These are phyloP conservation scores for Sphagnum magellanicum DNA, from an alignment of 228 moss, liverwort and hornwort species.

Conservation along the genomic window DNA sequence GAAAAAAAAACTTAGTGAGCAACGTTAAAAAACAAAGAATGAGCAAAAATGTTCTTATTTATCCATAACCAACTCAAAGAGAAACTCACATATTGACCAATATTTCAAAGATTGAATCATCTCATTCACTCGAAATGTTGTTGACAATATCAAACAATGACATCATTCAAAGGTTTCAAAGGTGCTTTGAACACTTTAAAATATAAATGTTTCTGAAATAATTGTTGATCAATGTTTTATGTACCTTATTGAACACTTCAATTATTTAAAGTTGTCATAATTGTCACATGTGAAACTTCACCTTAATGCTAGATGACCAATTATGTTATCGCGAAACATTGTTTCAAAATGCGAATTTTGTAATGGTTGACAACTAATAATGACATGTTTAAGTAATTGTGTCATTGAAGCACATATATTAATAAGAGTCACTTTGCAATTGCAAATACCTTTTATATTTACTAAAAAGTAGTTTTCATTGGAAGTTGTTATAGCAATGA, in stretches of 20 bases:
- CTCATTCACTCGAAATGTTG: background rate
- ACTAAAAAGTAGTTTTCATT: background rate
- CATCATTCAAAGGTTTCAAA: background rate
- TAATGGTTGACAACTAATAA: background rate
- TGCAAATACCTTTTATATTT: background rate
- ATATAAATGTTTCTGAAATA: background rate
- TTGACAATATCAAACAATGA: conserved; percentile 3
- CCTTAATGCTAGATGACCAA: background rate
- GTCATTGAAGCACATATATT: background rate
- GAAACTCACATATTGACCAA: background rate
- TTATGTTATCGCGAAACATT: background rate
- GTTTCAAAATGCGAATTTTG: background rate
- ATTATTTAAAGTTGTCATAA: too few species aligned
- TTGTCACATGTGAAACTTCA: too few species aligned
- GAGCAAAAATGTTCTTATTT: too few species aligned
- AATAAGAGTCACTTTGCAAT: background rate
- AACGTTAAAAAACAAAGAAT: too few species aligned
- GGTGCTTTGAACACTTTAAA: background rate
- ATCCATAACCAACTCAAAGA: too few species aligned
- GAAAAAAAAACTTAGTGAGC: too few species aligned
- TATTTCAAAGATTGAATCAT: background rate
- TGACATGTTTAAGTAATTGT: background rate
- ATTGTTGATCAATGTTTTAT: background rate
- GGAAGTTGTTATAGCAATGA: background rate
- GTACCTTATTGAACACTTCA: background rate